Conservation (phyloP, 2,329 filamentous ascomycete genomes). For the Periglandula ipomoeae region DNA sequence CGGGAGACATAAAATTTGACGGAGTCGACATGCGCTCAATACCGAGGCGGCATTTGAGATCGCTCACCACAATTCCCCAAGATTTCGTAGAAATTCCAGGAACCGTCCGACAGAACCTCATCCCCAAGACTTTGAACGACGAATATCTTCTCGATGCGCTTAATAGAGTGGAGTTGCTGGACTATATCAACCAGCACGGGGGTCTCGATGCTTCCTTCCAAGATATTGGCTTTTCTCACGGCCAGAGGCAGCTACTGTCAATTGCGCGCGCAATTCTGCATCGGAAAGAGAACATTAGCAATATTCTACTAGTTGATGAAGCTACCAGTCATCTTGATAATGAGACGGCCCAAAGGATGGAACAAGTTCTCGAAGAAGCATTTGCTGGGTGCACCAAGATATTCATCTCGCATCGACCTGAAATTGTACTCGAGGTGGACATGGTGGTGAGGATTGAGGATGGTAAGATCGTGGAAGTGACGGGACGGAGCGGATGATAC, state of each 20-base stretch:
- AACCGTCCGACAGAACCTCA: conserved; percentile 6
- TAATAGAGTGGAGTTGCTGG: conserved; percentile 8
- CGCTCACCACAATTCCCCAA: conserved; percentile 20
- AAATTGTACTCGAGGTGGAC: too few species aligned
- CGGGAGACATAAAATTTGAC: conserved; percentile 13
- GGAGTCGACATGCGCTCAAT: conserved; percentile 15
- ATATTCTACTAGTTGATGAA: neutral
- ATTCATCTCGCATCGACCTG: too few species aligned
- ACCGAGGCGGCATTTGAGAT: conserved; percentile 16
- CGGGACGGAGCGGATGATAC: too few species aligned
- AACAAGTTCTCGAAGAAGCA: too few species aligned
- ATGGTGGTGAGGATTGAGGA: too few species aligned
- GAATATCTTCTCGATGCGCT: conserved; percentile 1
- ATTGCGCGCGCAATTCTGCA: conserved; percentile 10
- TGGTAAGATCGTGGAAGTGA: too few species aligned
- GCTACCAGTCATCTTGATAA: neutral
- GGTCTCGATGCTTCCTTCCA: conserved; percentile 10
- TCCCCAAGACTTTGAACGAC: neutral
- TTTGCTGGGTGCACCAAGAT: too few species aligned
- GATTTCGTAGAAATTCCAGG: conserved; percentile 15
- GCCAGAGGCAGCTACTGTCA: conserved; percentile 12
- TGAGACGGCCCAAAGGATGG: too few species aligned
- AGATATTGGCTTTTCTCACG: conserved; percentile 8
- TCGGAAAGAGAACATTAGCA: neutral
- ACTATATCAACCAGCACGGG: neutral